These are phyloP conservation scores for Alternaria burnsii DNA, from an alignment of 2,329 filamentous ascomycete genomes.

Conservation along the genomic window DNA sequence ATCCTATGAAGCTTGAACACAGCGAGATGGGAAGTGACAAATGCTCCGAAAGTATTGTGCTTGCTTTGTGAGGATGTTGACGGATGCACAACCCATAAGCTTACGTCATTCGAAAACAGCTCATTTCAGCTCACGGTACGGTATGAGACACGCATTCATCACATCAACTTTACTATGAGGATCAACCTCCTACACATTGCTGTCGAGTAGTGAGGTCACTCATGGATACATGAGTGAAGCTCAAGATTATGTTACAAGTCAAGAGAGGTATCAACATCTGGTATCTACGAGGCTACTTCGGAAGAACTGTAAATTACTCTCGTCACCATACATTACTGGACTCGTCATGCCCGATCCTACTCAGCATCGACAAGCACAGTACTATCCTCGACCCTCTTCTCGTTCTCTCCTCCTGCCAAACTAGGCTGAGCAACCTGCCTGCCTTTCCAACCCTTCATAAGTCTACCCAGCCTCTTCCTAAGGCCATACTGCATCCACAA, in stretches of 20 bases:
- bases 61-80: not conserved
- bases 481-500: constrained; percentile 68
- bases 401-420: constrained; percentile 26
- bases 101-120: not conserved
- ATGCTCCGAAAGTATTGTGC: not conserved
- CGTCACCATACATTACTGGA: not conserved
- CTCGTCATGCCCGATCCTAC: not conserved
- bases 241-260: not conserved
- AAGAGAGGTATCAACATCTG: not conserved
- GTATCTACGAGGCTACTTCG: not conserved
- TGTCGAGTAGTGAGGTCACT: not conserved
- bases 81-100: not conserved
- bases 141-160: too few species aligned
- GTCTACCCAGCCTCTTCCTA: constrained; percentile 52
- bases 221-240: not conserved
- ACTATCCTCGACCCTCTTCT: constrained; percentile 37
- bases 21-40: too few species aligned
- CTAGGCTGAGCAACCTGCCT: constrained; percentile 51
- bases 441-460: constrained; percentile 50
- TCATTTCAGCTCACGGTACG: not conserved
- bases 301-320: not conserved
- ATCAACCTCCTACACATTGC: not conserved
- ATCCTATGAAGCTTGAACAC: too few species aligned
- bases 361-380: constrained; percentile 36
- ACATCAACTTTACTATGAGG: too few species aligned